Evolutionary conservation across 108 stramenopile genomes (phyloP), one percentile per base, ranked within the genome.

Genomic region (Nannochloropsis oceanica): DNA sequence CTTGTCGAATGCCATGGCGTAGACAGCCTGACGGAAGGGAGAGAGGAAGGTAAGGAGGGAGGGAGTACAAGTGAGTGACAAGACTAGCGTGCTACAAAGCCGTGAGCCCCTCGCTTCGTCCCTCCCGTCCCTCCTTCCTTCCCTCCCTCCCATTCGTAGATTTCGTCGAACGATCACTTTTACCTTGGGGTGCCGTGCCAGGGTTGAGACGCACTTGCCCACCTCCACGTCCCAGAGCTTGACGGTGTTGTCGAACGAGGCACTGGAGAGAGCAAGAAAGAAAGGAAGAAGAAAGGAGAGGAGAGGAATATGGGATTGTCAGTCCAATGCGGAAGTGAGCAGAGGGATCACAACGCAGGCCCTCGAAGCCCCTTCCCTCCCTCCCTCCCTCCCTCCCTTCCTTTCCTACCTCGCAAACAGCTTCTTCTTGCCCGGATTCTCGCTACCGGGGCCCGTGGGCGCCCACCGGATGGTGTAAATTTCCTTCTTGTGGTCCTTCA

Each of bases 381-480:
- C 59, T 73, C n/a, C n/a, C 59, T 73, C 18, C 22, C 59, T 73
- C 18, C n/a, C n/a, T 18, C n/a, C n/a, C 59, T n/a, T 10, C 46
- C 18, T 18, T 50, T 14, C 9, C n/a, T 50, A 87, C 43, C 95
- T 96, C 8, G 96, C 96, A 11, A 98, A 91, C 88, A 95, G 87
- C 27, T 93, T 88, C 81, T 92, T 92, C 84, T 95, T 96, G n/a
- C 84, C 87, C 18, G 96, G 95, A 90, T 96, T 94, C 79, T 84
- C 90, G 14, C 94, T 94, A n/a, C 95, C 95, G 12, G 93, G 94
- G 26, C 95, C 95, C n/a, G 95, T 95, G 13, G 97, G 96, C 86
- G 94, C 93, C 97, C 97, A 98, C 89, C 96, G 95, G 73, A 96
- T 93, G 44, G 96, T 96, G 92, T 96, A 96, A 81, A 98, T 96